These are phyloP conservation scores for Rubia tinctorum DNA, from an alignment of 305 asterid genomes.

Conservation along the genomic window DNA sequence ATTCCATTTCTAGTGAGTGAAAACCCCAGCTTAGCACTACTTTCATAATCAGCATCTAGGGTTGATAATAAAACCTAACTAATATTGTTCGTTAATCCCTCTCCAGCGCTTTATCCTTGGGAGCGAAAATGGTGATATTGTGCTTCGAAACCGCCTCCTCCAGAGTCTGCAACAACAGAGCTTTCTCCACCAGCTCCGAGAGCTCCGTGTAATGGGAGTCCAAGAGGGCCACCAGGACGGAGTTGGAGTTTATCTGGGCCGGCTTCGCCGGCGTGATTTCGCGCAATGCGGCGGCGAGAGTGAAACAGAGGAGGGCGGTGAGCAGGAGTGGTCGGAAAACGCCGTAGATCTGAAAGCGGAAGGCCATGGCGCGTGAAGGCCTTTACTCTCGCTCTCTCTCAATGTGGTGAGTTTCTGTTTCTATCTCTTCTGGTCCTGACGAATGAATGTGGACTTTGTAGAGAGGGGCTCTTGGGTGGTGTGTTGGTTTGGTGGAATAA, in stretches of 20 bases:
- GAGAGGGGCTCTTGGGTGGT: constrained; percentile 11
- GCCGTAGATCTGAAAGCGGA: constrained; percentile 64
- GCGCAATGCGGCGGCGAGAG: constrained; percentile 58
- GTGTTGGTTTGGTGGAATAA: constrained; percentile 46
- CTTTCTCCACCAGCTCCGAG: constrained; percentile 79
- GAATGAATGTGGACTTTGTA: constrained; percentile 33
- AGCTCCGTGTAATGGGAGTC: constrained; percentile 85
- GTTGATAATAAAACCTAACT: too few species aligned
- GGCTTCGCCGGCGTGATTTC: constrained; percentile 23
- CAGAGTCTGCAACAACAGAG: constrained; percentile 69
- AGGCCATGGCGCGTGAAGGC: constrained; percentile 52
- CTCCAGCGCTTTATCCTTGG: constrained; percentile 69
- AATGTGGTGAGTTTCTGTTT: not conserved
- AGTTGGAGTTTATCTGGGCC: constrained; percentile 65
- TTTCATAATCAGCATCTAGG: too few species aligned
- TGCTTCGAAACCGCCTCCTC: constrained; percentile 79
- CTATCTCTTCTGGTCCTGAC: not conserved
- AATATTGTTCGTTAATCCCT: too few species aligned
- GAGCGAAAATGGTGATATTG: constrained; percentile 83
- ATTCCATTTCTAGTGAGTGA: too few species aligned
- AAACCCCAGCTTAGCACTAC: too few species aligned
- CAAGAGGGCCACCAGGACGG: constrained; percentile 71
- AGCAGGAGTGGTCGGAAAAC: constrained; percentile 31
- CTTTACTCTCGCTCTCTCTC: constrained; percentile 21
- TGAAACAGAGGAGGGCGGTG: not conserved